Percentiles rank a stretch among this genome's conserved stretches.
These are phyloP conservation scores for Russula lepida DNA, from an alignment of 768 basidiomycete species.

Conservation along the genomic window DNA sequence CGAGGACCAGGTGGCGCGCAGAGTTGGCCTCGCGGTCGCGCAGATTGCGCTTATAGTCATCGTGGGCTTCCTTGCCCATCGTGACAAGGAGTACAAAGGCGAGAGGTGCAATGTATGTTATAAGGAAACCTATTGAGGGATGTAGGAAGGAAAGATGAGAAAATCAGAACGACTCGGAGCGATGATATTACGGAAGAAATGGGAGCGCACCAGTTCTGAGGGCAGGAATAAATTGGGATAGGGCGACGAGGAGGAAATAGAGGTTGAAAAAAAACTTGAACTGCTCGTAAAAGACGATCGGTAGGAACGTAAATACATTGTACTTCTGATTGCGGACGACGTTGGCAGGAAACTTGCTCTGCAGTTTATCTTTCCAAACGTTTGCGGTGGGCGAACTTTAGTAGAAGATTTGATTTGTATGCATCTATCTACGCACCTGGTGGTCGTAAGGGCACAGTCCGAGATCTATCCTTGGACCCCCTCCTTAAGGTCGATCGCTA, in stretches of 20 bases:
- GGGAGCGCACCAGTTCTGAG: slow-evolving; percentile 77
- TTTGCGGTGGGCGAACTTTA: background rate
- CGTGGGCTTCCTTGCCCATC: slow-evolving; percentile 98
- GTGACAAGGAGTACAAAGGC: slow-evolving; percentile 93
- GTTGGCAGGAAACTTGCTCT: slow-evolving; percentile 72
- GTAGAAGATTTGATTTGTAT: background rate
- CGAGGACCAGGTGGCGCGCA: slow-evolving; percentile 79
- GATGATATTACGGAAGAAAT: background rate
- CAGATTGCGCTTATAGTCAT: slow-evolving; percentile 91
- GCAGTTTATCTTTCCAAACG: slow-evolving; percentile 51
- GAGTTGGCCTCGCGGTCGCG: slow-evolving; percentile 95
- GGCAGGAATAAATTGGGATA: slow-evolving; percentile 92
- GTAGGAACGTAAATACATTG: slow-evolving; percentile 93
- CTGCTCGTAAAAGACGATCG: slow-evolving; percentile 95
- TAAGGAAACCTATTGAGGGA: slow-evolving; percentile 66
- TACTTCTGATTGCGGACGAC: slow-evolving; percentile 97
- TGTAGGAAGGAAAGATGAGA: background rate
- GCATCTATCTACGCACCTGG: slow-evolving; percentile 36
- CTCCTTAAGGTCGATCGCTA: slow-evolving; percentile 25
- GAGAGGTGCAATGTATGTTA: slow-evolving; percentile 92
- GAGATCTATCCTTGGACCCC: slow-evolving; percentile 56
- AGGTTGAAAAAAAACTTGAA: slow-evolving; percentile 99
- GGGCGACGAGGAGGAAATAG: slow-evolving; percentile 93
- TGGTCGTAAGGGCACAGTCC: slow-evolving; percentile 71
- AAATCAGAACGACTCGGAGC: background rate